Base-by-base conservation (phyloP, 1,284 basidiomycete species). In the Irpex sp. region DNA sequence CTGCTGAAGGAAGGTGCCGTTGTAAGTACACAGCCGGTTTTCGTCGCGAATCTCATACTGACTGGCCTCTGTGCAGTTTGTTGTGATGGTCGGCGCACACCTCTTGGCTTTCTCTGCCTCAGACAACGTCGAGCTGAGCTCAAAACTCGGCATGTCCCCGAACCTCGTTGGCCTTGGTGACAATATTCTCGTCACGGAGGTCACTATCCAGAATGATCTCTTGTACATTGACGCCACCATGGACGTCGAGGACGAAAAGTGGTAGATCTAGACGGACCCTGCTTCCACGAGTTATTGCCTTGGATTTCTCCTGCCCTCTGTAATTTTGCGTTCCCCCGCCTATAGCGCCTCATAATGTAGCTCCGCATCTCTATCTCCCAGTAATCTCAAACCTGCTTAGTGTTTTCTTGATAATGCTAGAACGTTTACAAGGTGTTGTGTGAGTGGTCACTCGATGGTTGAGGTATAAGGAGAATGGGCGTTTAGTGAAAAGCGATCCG, bases 221-320 rank as follows among this genome's bases (percentile, higher is more conserved):
- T 65, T 63, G 2, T 73, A 72, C 53, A 67, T 65, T 4, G 67
- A 72, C 28, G 68, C 68, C 12, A 66, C 67, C 5, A 59, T 65
- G 7, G 59, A 68, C 56, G 69, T 69, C 4, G 69, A 70, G 55
- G 61, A 64, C 28, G 52, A 62, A 14, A 67, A 66, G 14, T 73
- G 70, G 71, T 69, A 51, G 64, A 57, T 14, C 70, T 69, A 51
- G 64, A 57, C 7, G 18, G 19, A 10, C 48, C 48, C 2, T 23
- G 42, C 33, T 21, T 23, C 23, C 9, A 9, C 23, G 56, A n/a
- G 7, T 45, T 37, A 19, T 42, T 45, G 39, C n/a, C n/a, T 12
- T 45, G 39, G 39, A 45, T 45, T 33, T 33, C 28, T 33, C 28
- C 39, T 14, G 39, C 6, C 39, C 16, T 6, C 28, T 33, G 28